Base-by-base conservation (phyloP, 202 grass and related monocot species). In the Setaria italica region DNA sequence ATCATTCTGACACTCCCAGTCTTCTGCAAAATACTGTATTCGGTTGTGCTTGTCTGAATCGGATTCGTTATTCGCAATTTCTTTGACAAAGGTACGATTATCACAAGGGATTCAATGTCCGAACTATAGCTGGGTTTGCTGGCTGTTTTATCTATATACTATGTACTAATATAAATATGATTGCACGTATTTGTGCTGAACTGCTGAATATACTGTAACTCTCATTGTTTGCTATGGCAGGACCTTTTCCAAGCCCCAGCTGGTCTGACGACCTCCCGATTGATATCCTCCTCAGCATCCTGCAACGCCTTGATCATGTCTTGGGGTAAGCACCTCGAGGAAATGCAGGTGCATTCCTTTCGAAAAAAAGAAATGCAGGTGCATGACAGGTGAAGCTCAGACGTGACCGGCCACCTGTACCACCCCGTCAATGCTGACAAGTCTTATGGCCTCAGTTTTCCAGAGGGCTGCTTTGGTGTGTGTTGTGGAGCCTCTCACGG, bases 401-500 rank as follows among this genome's bases (percentile, higher is more conserved):
- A 41, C 15, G 25, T 69, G 56, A 47, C 42, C 29, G 73, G 68
- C 80, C 45, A 37, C 17, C 67, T 69, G 25, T 32, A 43, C 62
- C 54, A 70, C 37, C 50, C 76, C 13, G 14, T 59, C 32, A 3
- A 12, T 15, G 48, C 41, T 20, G 17, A 33, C 39, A 49, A 11
- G 50, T 62, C 32, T 25, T 53, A 72, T 33, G 46, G 60, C n/a
- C 20, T 72, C 3, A 79, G 12, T 42, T 63, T 79, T 35, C 84
- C 74, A 3, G 30, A n/a, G 17, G 11, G 83, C 21, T 57, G n/a
- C 30, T 62, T 48, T 4, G 49, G 51, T 29, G 7, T 53, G 0
- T 53, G 42, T 7, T 53, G 67, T 21, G 67, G 84, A 2, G 51
- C 84, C 20, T 86, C 84, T 8, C 76, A 86, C 0, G 66, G 84